Evolutionary conservation across 768 basidiomycete genomes (phyloP).

Genomic region (Leccinum arenicola): DNA sequence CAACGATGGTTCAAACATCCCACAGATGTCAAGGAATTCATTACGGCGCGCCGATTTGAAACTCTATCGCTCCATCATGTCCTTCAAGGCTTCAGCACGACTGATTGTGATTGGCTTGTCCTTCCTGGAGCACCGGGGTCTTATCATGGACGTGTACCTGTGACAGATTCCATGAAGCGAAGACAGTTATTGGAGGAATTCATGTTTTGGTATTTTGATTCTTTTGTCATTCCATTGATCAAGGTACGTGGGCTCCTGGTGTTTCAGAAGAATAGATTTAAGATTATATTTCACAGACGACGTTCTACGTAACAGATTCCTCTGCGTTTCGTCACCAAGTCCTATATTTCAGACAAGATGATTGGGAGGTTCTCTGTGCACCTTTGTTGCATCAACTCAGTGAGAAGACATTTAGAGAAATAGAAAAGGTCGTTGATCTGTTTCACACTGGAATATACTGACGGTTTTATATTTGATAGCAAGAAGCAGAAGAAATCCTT

Average conservation of each 20-base stretch:
- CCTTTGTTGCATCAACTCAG: conserved; percentile 80
- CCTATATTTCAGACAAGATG: conserved; percentile 91
- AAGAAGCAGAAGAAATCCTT: conserved; percentile 61
- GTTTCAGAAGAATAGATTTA: background rate
- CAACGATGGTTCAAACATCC: background rate
- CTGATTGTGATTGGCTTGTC: conserved; percentile 79
- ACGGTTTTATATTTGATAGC: conserved; percentile 35
- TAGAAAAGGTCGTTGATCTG: conserved; percentile 52
- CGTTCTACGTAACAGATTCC: conserved; percentile 93
- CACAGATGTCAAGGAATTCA: conserved; percentile 71
- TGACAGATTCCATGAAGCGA: conserved; percentile 71
- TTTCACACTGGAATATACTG: background rate
- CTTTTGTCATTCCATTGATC: conserved; percentile 74
- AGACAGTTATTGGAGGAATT: conserved; percentile 84
- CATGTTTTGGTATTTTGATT: conserved; percentile 92
- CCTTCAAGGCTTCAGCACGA: conserved; percentile 70
- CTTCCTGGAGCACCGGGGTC: conserved; percentile 37
- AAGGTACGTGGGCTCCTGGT: conserved; percentile 47
- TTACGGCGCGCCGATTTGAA: conserved; percentile 79
- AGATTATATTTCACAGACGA: conserved; percentile 51
- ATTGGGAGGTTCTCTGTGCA: conserved; percentile 81
- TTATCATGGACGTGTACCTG: conserved; percentile 49
- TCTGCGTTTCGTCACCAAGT: conserved; percentile 79
- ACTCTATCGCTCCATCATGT: conserved; percentile 71
- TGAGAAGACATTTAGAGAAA: conserved; percentile 62